These are phyloP conservation scores for Hygrocybe punicea DNA, from an alignment of 768 basidiomycete species.

Conservation along the genomic window DNA sequence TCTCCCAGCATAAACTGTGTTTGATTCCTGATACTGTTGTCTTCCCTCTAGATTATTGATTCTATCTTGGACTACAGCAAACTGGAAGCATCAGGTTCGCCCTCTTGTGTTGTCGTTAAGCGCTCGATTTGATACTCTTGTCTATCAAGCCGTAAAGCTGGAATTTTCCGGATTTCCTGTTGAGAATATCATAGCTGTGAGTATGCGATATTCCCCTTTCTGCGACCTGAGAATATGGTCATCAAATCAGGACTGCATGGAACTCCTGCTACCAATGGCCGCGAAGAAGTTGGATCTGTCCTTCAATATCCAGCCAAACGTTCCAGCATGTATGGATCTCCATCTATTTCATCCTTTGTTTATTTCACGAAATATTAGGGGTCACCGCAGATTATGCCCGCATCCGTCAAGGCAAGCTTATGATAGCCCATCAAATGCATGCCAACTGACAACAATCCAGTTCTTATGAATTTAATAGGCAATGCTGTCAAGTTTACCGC, in stretches of 20 bases:
- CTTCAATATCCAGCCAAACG: slow-evolving; percentile 64
- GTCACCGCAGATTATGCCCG: slow-evolving; percentile 71
- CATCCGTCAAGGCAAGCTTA: slow-evolving; percentile 58
- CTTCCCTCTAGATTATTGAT: slow-evolving; percentile 59
- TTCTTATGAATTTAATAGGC: slow-evolving; percentile 73
- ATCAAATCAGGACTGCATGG: slow-evolving; percentile 62
- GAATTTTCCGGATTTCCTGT: slow-evolving; percentile 31
- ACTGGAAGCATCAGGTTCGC: slow-evolving; percentile 64
- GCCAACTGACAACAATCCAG: slow-evolving; percentile 28
- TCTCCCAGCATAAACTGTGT: neutral
- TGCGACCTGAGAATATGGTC: neutral
- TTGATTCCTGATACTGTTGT: neutral
- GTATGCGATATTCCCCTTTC: slow-evolving; percentile 15
- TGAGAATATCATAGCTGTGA: slow-evolving; percentile 63
- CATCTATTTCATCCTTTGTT: neutral
- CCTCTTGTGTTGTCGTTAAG: neutral
- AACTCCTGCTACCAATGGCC: slow-evolving; percentile 69
- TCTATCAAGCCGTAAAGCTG: slow-evolving; percentile 58
- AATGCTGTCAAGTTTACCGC: slow-evolving; percentile 76
- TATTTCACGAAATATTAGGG: slow-evolving; percentile 37
- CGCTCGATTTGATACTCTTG: slow-evolving; percentile 7
- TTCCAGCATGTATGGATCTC: slow-evolving; percentile 53
- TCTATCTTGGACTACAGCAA: slow-evolving; percentile 79
- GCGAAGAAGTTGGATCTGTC: slow-evolving; percentile 71
- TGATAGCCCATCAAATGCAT: neutral